Conservation (phyloP, 164 flowering plant genomes). For the Vitis amurensis region DNA sequence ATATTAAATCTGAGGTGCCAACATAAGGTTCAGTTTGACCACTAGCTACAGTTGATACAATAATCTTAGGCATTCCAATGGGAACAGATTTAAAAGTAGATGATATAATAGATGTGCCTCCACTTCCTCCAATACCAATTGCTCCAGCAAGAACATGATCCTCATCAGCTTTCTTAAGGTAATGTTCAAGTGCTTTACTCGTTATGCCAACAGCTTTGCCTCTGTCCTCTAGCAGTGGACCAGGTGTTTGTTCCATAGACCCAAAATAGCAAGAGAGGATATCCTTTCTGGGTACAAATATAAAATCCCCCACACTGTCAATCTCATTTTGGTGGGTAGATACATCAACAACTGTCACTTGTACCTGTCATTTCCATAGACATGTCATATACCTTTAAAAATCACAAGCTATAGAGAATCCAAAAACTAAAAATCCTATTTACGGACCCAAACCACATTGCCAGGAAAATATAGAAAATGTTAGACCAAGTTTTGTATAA, state of each 20-base stretch:
- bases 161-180: conserved; percentile 22
- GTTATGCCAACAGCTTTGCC: conserved; percentile 70
- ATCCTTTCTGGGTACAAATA: too few species aligned
- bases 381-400: neutral
- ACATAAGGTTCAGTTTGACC: conserved; percentile 80
- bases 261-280: too few species aligned
- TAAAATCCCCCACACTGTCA: neutral
- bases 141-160: conserved; percentile 58
- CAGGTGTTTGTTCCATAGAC: conserved; percentile 4
- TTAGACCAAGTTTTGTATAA: too few species aligned
- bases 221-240: conserved; percentile 55
- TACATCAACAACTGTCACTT: conserved; percentile 78
- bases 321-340: conserved; percentile 47
- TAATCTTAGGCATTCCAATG: conserved; percentile 77
- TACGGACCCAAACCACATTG: neutral
- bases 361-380: conserved; percentile 29
- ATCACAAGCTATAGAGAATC: neutral
- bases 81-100: conserved; percentile 73
- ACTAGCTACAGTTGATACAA: conserved; percentile 90
- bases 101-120: conserved; percentile 79
- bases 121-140: conserved; percentile 90
- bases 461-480: too few species aligned
- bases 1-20: conserved; percentile 72
- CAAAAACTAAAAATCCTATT: neutral
- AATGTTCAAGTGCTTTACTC: conserved; percentile 43